Conservation (phyloP, 495 filamentous ascomycete species). For the Trypethelium eluteriae region DNA sequence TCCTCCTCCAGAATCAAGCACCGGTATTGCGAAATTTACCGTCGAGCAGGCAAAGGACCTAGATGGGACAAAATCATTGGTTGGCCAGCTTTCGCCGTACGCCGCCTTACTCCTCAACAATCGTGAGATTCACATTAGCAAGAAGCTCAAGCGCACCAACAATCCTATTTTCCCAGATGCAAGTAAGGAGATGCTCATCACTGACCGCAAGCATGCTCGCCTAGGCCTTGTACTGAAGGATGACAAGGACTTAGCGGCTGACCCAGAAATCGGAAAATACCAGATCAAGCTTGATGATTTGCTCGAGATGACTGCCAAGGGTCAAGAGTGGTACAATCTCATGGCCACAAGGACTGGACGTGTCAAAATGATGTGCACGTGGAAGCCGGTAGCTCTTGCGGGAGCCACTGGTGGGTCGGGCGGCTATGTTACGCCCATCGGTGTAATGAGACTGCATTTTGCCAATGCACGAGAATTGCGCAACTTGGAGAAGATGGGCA, state of each 20-base stretch:
- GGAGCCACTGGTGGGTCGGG: constrained; percentile 66
- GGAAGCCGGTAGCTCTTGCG: constrained; percentile 86
- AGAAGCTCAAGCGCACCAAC: constrained; percentile 91
- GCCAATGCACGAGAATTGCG: constrained; percentile 71
- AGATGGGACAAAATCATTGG: constrained; percentile 78
- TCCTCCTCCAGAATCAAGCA: constrained; percentile 79
- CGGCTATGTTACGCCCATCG: constrained; percentile 87
- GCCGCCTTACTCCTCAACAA: constrained; percentile 79
- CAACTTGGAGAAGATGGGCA: constrained; percentile 91
- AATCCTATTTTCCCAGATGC: constrained; percentile 89
- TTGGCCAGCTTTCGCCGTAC: constrained; percentile 86
- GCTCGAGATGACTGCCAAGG: constrained; percentile 82
- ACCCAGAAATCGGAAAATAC: constrained; percentile 81
- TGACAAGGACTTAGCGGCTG: constrained; percentile 73
- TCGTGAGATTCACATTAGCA: constrained; percentile 74
- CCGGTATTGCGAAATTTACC: constrained; percentile 85
- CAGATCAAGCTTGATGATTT: constrained; percentile 93
- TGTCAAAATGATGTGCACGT: constrained; percentile 79
- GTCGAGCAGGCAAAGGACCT: constrained; percentile 94
- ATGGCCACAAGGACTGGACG: constrained; percentile 73
- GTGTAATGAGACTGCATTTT: constrained; percentile 91
- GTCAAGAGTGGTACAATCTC: constrained; percentile 92
- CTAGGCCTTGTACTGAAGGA: constrained; percentile 92
- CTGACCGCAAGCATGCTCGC: constrained; percentile 79
- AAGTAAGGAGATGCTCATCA: constrained; percentile 86